phyloP scores from a whole-genome alignment of 371 early-diverging fungal genomes.

The Saksenaea vasiformis region DNA sequence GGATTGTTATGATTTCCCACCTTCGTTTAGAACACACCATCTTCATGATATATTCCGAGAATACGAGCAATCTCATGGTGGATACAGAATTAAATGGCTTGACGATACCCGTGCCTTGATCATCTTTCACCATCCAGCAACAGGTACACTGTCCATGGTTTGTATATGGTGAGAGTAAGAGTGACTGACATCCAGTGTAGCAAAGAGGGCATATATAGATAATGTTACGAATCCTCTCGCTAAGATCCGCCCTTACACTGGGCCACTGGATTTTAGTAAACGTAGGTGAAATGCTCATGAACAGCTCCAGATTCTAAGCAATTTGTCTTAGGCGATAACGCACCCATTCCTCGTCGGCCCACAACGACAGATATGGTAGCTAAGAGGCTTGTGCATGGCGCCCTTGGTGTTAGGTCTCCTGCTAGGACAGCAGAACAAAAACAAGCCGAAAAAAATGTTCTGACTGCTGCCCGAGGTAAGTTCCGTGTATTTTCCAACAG shows the following conservation, averaged over 20 bases:
- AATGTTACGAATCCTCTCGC: slow-evolving; percentile 31
- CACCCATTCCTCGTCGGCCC: slow-evolving; percentile 33
- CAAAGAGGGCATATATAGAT: slow-evolving; percentile 32
- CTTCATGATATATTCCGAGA: slow-evolving; percentile 56
- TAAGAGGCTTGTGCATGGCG: slow-evolving; percentile 52
- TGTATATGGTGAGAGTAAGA: neutral
- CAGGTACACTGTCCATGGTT: slow-evolving; percentile 54
- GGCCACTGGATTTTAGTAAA: slow-evolving; percentile 20
- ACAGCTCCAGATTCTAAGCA: neutral
- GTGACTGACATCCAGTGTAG: slow-evolving; percentile 1
- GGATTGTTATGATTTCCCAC: slow-evolving; percentile 55
- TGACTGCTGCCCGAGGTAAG: slow-evolving; percentile 33
- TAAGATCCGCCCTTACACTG: slow-evolving; percentile 30
- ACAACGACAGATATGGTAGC: slow-evolving; percentile 56
- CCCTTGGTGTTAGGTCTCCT: slow-evolving; percentile 45
- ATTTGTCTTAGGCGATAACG: neutral
- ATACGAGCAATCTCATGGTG: slow-evolving; percentile 60
- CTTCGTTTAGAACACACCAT: slow-evolving; percentile 53
- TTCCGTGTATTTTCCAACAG: neutral
- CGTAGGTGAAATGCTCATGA: slow-evolving; percentile 10
- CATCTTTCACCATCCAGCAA: slow-evolving; percentile 66
- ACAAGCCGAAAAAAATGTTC: slow-evolving; percentile 27
- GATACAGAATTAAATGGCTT: slow-evolving; percentile 76
- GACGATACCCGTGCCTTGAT: slow-evolving; percentile 72
- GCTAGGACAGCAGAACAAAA: slow-evolving; percentile 45